Conservation (phyloP, 805 yeast species). For the Phaffomyces opuntiae region DNA sequence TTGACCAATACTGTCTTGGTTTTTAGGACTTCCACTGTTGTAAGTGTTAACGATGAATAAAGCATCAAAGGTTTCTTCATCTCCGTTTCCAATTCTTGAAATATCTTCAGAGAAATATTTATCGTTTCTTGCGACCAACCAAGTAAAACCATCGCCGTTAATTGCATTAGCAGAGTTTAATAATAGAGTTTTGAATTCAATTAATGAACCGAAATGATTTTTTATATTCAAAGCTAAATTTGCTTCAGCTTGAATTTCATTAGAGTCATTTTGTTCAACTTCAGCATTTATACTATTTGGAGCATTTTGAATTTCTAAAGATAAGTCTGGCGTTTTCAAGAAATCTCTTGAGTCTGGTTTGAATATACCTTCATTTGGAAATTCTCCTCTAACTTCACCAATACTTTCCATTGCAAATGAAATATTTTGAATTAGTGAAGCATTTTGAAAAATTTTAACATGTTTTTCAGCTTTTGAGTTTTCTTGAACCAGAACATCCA, state of each 20-base stretch:
- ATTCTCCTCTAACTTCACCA: slow-evolving; percentile 21
- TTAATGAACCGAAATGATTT: slow-evolving; percentile 59
- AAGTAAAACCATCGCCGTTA: slow-evolving; percentile 86
- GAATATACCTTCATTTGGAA: background rate
- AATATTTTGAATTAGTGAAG: slow-evolving; percentile 32
- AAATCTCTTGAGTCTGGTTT: slow-evolving; percentile 24
- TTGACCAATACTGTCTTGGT: slow-evolving; percentile 45
- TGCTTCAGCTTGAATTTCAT: background rate
- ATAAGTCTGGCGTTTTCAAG: slow-evolving; percentile 38
- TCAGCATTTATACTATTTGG: slow-evolving; percentile 7
- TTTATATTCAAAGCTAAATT: slow-evolving; percentile 38
- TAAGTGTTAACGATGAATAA: slow-evolving; percentile 77
- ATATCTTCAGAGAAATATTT: slow-evolving; percentile 10
- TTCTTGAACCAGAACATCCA: slow-evolving; percentile 20
- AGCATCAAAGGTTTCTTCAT: slow-evolving; percentile 28
- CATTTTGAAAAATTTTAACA: slow-evolving; percentile 29
- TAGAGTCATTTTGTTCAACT: too few relatives aligned
- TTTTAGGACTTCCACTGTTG: slow-evolving; percentile 80
- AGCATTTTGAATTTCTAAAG: slow-evolving; percentile 25
- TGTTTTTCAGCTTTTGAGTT: slow-evolving; percentile 24
- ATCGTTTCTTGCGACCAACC: slow-evolving; percentile 61
- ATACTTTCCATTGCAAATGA: slow-evolving; percentile 30
- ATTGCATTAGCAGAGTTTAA: slow-evolving; percentile 62
- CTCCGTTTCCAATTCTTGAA: background rate
- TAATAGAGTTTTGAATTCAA: slow-evolving; percentile 67